A percentile compares a stretch with the other conserved stretches of the same genome.
Conservation (phyloP, 768 basidiomycete species). For the Lactarius hatsudake region DNA sequence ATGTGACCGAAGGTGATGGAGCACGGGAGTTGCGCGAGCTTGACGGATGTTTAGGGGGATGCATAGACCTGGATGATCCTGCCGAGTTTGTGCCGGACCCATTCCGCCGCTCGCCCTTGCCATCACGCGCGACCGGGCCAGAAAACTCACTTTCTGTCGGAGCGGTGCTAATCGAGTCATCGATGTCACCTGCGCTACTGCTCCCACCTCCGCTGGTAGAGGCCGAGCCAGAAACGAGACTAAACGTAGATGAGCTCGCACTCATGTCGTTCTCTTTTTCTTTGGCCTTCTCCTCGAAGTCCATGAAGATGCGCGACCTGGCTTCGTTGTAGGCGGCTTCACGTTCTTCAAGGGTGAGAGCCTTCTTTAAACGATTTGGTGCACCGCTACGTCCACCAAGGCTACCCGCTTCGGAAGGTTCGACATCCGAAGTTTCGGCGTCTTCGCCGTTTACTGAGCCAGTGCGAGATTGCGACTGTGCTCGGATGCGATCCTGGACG, state of each 20-base stretch:
- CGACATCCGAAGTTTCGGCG: conserved; percentile 70
- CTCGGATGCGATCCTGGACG: conserved; percentile 50
- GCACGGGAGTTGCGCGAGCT: conserved; percentile 73
- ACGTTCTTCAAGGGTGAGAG: conserved; percentile 79
- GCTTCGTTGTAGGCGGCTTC: conserved; percentile 90
- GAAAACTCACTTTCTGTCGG: conserved; percentile 85
- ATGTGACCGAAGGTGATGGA: conserved; percentile 74
- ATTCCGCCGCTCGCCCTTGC: conserved; percentile 49
- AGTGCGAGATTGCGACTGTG: conserved; percentile 63
- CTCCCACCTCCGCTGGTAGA: conserved; percentile 52
- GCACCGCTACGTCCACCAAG: conserved; percentile 63
- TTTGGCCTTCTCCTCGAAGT: conserved; percentile 60
- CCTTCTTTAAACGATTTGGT: conserved; percentile 56
- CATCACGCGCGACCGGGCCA: conserved; percentile 52
- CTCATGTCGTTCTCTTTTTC: conserved; percentile 69
- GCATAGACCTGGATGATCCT: conserved; percentile 58
- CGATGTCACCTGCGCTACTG: conserved; percentile 62
- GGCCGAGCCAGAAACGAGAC: conserved; percentile 66
- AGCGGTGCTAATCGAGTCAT: conserved; percentile 68
- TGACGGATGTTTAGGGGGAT: conserved; percentile 45
- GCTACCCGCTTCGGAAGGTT: conserved; percentile 80
- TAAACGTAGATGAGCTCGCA: conserved; percentile 72
- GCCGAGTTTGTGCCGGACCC: conserved; percentile 43
- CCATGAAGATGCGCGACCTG: conserved; percentile 83
- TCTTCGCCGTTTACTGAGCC: conserved; percentile 75